Conservation (phyloP, 75 land plant genomes). For the Pinus albicaulis region DNA sequence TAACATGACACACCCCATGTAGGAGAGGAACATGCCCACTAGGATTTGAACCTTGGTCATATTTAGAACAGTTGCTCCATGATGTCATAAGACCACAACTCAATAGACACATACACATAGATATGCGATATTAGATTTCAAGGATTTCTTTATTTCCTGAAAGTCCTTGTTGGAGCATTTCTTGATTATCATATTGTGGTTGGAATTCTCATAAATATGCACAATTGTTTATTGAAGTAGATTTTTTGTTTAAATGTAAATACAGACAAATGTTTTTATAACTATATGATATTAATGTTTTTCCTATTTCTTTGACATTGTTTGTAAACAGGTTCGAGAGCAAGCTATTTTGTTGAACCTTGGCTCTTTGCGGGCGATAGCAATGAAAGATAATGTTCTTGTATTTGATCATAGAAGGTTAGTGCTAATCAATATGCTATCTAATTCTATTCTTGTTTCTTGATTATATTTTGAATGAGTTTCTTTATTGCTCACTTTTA, state of each 20-base stretch:
- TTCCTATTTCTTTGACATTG: neutral
- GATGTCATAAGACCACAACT: too few species aligned
- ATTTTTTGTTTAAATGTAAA: neutral
- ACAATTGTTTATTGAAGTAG: neutral
- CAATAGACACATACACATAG: too few species aligned
- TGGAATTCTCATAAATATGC: neutral
- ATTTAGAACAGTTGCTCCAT: too few species aligned
- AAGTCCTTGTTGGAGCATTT: neutral
- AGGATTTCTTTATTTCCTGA: too few species aligned
- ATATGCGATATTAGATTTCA: too few species aligned
- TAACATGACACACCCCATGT: too few species aligned
- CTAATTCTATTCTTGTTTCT: neutral
- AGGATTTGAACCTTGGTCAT: too few species aligned
- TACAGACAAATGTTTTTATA: neutral
- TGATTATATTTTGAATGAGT: neutral
- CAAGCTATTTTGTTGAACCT: slow-evolving; percentile 93
- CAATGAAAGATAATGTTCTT: slow-evolving; percentile 75
- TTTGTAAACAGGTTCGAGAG: slow-evolving; percentile 71
- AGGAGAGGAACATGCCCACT: too few species aligned
- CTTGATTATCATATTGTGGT: neutral
- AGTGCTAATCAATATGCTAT: neutral
- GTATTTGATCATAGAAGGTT: slow-evolving; percentile 92
- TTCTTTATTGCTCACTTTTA: neutral
- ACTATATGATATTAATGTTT: neutral
- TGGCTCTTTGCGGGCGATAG: slow-evolving; percentile 90